A percentile compares a stretch with the other conserved stretches of the same genome.
Evolutionary conservation across 129 eudicot species (phyloP).

Genomic region (Centaurea solstitialis): DNA sequence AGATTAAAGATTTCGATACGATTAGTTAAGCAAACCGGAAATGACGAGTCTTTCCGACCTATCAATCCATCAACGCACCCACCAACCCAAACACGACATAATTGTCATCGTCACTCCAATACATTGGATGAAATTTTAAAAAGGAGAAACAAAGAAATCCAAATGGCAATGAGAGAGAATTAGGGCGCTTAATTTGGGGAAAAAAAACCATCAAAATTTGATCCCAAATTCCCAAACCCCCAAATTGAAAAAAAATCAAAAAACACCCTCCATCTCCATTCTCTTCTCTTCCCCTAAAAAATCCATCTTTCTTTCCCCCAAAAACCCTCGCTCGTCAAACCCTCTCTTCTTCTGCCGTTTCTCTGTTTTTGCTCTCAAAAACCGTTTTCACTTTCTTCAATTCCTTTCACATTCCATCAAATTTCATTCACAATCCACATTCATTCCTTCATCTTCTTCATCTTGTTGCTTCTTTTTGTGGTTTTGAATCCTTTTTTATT

Average conservation of each 20-base stretch:
- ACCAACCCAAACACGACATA: too few relatives aligned
- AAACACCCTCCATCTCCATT: constrained; percentile 5
- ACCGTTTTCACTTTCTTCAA: neutral
- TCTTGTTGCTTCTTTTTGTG: constrained; percentile 23
- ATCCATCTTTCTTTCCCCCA: constrained; percentile 19
- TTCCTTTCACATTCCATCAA: constrained; percentile 6
- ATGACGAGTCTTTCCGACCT: too few relatives aligned
- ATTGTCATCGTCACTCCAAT: too few relatives aligned
- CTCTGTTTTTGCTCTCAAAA: constrained; percentile 20
- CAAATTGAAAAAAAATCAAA: constrained; percentile 19
- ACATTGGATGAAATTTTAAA: neutral
- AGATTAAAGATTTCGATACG: too few relatives aligned
- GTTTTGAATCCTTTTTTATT: constrained; percentile 20
- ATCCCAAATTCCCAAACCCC: constrained; percentile 8
- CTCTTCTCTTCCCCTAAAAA: constrained; percentile 2
- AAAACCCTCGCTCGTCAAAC: constrained; percentile 37
- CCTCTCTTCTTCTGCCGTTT: constrained; percentile 26
- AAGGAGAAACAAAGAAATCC: neutral
- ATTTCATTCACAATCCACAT: neutral
- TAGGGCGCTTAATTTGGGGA: constrained; percentile 25
- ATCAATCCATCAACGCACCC: too few relatives aligned
- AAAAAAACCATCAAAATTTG: neutral
- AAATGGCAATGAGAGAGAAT: neutral
- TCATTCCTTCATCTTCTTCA: constrained; percentile 8
- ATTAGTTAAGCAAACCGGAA: too few relatives aligned